Base-by-base conservation (phyloP, 1,284 basidiomycete genomes). In the Microbotryomycetes sp. region DNA sequence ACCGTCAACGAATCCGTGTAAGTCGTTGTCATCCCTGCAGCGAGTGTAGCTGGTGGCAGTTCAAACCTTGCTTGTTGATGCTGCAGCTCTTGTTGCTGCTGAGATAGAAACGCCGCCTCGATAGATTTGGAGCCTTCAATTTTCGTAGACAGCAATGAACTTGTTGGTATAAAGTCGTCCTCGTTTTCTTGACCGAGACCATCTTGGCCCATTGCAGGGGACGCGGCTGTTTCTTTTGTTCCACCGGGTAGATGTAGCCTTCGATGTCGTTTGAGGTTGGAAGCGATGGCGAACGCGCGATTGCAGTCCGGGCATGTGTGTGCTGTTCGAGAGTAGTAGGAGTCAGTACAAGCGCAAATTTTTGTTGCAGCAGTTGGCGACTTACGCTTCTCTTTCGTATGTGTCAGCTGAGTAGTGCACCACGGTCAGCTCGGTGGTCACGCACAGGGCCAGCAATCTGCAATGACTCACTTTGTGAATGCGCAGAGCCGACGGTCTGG, bases 341-440 rank as follows among this genome's bases (percentile, higher is more conserved):
- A 16, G 31, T 32, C 4, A n/a, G 28, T 6, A 7, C 30, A 42
- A 42, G 42, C 30, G 50, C 32, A 6, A 15, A 30, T 7, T 1
- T 2, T 5, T 19, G 45, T 19, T 2, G 14, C n/a, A 29, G 19
- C 15, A 22, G 48, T n/a, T 32, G 4, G 14, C 12, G 7, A 22
- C 57, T 32, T 22, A 62, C 60, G 51, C 50, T 62, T 58, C 47
- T 50, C 52, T 49, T 62, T 58, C 9, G 61, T 55, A 30, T 62
- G 61, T 0, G 61, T 58, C 42, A 62, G 56, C 60, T 62, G 51
- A 1, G 16, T 25, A n/a, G 15, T 29, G 42, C 4, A 48, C 1
- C 29, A n/a, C 2, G 23, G n/a, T 42, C 36, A 42, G 36, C 19
- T 12, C 36, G 14, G 22, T 22, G 23, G 23, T 42, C 54, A 49